phyloP scores from a whole-genome alignment of 192 early-diverging fungal genomes.

The Borealophlyctis nickersoniae region DNA sequence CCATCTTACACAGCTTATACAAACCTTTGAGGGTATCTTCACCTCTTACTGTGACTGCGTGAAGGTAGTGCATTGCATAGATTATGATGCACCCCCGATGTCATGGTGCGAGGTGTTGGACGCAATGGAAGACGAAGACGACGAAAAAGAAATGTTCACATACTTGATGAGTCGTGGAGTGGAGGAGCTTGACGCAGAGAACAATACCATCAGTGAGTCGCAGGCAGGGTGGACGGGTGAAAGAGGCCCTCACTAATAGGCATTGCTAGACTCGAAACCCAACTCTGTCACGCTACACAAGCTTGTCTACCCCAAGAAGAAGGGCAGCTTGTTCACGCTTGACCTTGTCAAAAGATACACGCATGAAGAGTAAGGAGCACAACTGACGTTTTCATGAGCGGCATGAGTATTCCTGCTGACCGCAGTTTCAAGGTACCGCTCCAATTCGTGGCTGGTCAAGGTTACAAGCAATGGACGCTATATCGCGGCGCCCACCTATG shows the following conservation, averaged over 20 bases:
- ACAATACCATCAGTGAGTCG: constrained; percentile 66
- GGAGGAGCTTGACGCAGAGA: constrained; percentile 80
- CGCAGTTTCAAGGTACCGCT: constrained; percentile 68
- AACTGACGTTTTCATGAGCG: too few species aligned
- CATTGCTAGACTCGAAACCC: constrained; percentile 50
- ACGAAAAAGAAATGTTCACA: constrained; percentile 49
- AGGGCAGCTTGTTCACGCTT: constrained; percentile 70
- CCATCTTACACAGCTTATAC: constrained; percentile 47
- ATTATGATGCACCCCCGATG: constrained; percentile 41
- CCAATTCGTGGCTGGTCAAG: constrained; percentile 95
- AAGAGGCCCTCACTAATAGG: neutral
- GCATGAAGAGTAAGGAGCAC: constrained; percentile 79
- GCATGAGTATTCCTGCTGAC: too few species aligned
- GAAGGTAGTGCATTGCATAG: constrained; percentile 77
- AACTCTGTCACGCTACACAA: constrained; percentile 87
- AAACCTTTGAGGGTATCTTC: constrained; percentile 67
- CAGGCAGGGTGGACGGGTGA: too few species aligned
- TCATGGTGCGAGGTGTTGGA: constrained; percentile 18
- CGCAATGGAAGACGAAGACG: constrained; percentile 31
- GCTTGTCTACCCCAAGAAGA: constrained; percentile 73
- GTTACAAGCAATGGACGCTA: constrained; percentile 84
- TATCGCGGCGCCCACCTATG: constrained; percentile 83
- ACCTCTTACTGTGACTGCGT: constrained; percentile 95
- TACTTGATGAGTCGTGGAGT: constrained; percentile 89
- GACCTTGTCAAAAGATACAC: constrained; percentile 72